A percentile compares a stretch with the other conserved stretches of the same genome.
These are phyloP conservation scores for Colletotrichum liaoningense DNA, from an alignment of 2,329 filamentous ascomycete species.

Conservation along the genomic window DNA sequence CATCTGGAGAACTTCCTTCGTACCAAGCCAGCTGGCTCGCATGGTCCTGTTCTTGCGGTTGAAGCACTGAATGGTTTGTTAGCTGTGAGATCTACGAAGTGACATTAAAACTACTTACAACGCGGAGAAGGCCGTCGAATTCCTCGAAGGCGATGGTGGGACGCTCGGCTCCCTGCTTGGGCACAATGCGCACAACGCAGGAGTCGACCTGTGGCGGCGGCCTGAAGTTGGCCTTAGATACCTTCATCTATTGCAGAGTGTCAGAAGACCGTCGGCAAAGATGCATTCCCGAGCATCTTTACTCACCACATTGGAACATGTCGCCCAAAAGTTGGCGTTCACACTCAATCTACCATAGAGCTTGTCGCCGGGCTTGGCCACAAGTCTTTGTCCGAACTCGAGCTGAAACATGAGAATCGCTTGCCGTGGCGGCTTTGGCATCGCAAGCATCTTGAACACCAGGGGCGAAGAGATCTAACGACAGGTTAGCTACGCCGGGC, in stretches of 20 bases:
- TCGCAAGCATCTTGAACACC: constrained; percentile 88
- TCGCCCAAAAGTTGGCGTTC: constrained; percentile 38
- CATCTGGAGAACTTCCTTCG: constrained; percentile 83
- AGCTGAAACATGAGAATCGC: constrained; percentile 97
- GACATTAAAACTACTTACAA: constrained; percentile 59
- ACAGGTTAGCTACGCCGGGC: not conserved
- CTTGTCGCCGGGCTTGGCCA: constrained; percentile 73
- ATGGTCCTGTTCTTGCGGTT: constrained; percentile 91
- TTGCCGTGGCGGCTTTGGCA: constrained; percentile 82
- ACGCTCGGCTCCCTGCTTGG: constrained; percentile 79
- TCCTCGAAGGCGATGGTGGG: constrained; percentile 94
- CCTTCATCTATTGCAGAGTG: constrained; percentile 32
- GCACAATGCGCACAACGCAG: constrained; percentile 89
- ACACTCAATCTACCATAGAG: constrained; percentile 53
- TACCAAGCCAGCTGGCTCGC: constrained; percentile 80
- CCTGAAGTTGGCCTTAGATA: constrained; percentile 78
- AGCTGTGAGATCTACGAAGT: not conserved
- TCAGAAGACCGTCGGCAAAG: not conserved
- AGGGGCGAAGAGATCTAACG: constrained; percentile 86
- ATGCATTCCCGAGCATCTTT: not conserved
- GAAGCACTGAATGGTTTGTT: constrained; percentile 45
- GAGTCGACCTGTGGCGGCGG: constrained; percentile 94
- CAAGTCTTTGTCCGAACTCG: constrained; percentile 91
- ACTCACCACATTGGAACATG: constrained; percentile 35
- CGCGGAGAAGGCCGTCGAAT: constrained; percentile 89